Evolutionary conservation across 805 yeast species (phyloP), one percentile per base, ranked within the genome.

Genomic region (Candida easanensis): DNA sequence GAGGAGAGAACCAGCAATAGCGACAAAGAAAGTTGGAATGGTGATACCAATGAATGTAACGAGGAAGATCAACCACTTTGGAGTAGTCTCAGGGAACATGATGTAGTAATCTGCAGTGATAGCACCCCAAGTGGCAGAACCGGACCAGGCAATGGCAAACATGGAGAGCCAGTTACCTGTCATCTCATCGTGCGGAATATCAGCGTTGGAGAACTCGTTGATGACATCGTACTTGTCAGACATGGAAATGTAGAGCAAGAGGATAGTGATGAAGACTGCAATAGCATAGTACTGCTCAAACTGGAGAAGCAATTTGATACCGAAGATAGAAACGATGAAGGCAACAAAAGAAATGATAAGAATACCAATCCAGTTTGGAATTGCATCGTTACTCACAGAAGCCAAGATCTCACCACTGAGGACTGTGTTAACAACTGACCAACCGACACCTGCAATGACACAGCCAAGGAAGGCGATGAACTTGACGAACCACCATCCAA

Each of bases 81-180:
- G 74, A 0, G 86, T 77, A 34, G 70, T 68, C 54, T 84, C 91
- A 1, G 96, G 96, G 53, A 88, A 80, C 39, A 86, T 70, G 38
- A 88, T 78, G 62, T 86, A 86, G 63, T 88, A 88, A 63, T 88
- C 97, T 0, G 90, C 73, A 0, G 96, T 87, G 47, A 86, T 75
- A 4, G 90, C 82, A 32, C 95, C 90, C 96, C 96, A 88, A 1
- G 96, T 86, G 2, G 88, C 77, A 3, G 96, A 87, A 36, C 83
- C 80, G 20, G 95, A 82, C 58, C 85, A 86, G 32, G 82, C 72
- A 42, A 87, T 69, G 2, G 89, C 75, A 55, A 87, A 85, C 61
- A 80, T 84, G n/a, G 87, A 76, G 23, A 88, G 63, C 73, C 85
- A 77, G 56, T 79, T 75, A 15, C 95, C 95, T 31, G 70, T 69